Conservation (phyloP, 331 rosid genomes). For the Quercus lobata region DNA sequence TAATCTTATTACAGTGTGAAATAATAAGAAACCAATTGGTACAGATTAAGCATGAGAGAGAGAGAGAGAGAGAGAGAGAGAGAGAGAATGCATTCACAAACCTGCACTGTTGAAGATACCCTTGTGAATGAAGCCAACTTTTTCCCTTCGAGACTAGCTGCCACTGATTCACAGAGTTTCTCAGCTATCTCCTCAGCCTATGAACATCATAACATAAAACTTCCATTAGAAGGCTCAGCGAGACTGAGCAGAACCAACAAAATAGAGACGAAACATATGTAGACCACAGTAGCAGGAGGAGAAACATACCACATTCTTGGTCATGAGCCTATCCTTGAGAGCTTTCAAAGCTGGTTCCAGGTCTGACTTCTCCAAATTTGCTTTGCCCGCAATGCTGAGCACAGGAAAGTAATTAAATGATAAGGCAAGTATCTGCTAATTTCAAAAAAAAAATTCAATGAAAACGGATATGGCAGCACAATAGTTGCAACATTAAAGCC, state of each 20-base stretch:
- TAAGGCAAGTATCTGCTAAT: background rate
- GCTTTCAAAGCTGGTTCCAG: slow-evolving; percentile 88
- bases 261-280: background rate
- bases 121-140: slow-evolving; percentile 93
- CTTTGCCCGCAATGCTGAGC: slow-evolving; percentile 83
- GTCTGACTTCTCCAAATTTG: slow-evolving; percentile 84
- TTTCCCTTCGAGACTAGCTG: slow-evolving; percentile 96
- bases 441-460: background rate
- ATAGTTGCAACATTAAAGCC: background rate
- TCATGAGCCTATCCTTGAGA: slow-evolving; percentile 94
- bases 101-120: slow-evolving; percentile 97
- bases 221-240: slow-evolving; percentile 14
- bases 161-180: slow-evolving; percentile 97
- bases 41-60: background rate
- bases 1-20: background rate
- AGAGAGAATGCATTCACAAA: slow-evolving; percentile 26
- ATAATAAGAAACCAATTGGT: background rate
- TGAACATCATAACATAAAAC: slow-evolving; percentile 18
- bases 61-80: slow-evolving; percentile 1
- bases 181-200: slow-evolving; percentile 99
- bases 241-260: background rate
- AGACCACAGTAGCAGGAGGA: background rate
- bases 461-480: background rate
- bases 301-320: slow-evolving; percentile 91
- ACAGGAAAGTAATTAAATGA: slow-evolving; percentile 3